Base-by-base conservation (phyloP, 208 protist species). In the Jaenimonas drosophilae region DNA sequence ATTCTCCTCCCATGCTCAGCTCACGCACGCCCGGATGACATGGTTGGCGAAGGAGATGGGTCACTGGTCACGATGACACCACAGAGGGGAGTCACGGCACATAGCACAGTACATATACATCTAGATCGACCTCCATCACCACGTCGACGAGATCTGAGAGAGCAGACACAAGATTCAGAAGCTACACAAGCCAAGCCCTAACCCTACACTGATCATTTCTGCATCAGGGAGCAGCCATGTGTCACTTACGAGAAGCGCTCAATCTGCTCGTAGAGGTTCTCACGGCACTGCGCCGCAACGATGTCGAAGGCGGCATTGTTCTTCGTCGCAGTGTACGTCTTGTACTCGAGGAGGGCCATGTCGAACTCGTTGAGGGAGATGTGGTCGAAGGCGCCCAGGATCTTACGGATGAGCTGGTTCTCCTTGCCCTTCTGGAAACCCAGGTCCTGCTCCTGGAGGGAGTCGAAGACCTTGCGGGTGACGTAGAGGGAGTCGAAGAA, bases 401-500 rank as follows among this genome's bases (percentile, higher is more conserved):
- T 17, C 1, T 32, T 29, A 17, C 65, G 66, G 29, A 87, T 59
- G 6, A 90, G 59, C 39, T 54, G 42, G 39, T 82, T 64, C 50
- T 87, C 76, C 57, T 86, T 90, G 0, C 81, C 81, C n/a, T 67
- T 68, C 48, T 87, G 76, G 9, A 82, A 70, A 21, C 64, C 47
- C 24, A 40, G 56, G 36, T 90, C 81, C 39, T 79, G 68, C 36
- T 75, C 68, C 57, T 90, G 81, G 24, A 81, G 54, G 17, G 28
- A 48, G 19, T 74, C 58, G 47, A 90, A 90, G 7, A 59, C 48
- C 56, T 81, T 86, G 27, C 62, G 59, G 29, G 64, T 62, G 36
- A 64, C 44, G 63, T 90, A 78, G 26, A 90, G 64, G 27, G 70
- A 49, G 37, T 90, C 76, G 50, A 90, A 90, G 61, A 75, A 83